Conservation (phyloP, 1,284 basidiomycete genomes). For the Melanopsichium pennsylvanicum region DNA sequence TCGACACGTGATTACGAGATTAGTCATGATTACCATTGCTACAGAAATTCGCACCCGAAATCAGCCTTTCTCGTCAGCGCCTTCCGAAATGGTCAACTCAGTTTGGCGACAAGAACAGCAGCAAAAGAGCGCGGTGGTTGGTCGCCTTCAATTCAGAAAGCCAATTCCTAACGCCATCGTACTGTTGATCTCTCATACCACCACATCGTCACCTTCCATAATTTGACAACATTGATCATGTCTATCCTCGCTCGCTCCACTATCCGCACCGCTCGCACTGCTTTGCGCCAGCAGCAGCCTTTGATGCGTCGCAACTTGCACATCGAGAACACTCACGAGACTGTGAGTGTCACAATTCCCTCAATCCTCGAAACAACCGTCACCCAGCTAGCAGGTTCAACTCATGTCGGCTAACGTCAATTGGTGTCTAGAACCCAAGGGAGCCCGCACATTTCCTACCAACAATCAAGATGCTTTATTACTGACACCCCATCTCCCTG, state of each 20-base stretch:
- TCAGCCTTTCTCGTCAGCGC: constrained; percentile 9
- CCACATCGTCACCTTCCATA: background rate
- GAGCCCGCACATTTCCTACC: too few species aligned
- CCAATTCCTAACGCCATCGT: constrained; percentile 24
- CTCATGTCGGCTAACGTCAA: too few species aligned
- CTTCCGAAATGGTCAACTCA: background rate
- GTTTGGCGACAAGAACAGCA: too few species aligned
- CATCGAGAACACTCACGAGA: constrained; percentile 64
- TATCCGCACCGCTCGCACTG: constrained; percentile 50
- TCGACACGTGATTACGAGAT: constrained; percentile 27
- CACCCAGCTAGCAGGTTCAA: too few species aligned
- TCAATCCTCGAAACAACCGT: background rate
- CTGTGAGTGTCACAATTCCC: constrained; percentile 42
- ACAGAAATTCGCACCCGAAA: constrained; percentile 29
- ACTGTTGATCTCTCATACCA: background rate
- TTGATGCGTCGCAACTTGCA: constrained; percentile 54
- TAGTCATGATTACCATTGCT: constrained; percentile 17
- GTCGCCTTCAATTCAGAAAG: too few species aligned
- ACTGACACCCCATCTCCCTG: too few species aligned
- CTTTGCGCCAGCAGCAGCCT: constrained; percentile 50
- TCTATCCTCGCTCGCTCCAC: constrained; percentile 50
- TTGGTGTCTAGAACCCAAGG: too few species aligned
- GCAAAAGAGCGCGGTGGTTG: too few species aligned
- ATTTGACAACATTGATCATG: constrained; percentile 24
- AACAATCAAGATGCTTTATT: background rate